A percentile compares a stretch with the other conserved stretches of the same genome.
Evolutionary conservation across 805 yeast genomes (phyloP).

Genomic region (Pichia gijzeniarum): DNA sequence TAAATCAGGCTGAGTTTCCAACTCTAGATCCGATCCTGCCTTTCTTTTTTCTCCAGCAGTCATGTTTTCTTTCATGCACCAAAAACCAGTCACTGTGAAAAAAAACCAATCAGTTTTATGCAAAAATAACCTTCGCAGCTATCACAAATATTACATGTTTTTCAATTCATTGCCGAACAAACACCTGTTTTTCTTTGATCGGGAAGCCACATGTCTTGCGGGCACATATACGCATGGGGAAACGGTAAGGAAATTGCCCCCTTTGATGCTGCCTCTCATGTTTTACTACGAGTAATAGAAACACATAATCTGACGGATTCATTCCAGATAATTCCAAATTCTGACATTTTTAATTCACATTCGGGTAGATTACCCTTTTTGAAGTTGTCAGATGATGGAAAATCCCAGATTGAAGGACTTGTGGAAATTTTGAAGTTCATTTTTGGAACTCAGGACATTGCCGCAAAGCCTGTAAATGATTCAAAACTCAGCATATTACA

Average conservation of each 20-base stretch:
- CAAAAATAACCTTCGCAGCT: too few relatives aligned
- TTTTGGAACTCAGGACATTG: background rate
- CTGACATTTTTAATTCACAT: conserved; percentile 49
- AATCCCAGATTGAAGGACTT: conserved; percentile 5
- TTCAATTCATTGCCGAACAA: too few relatives aligned
- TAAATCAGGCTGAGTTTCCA: background rate
- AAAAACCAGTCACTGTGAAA: background rate
- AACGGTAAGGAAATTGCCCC: conserved; percentile 31
- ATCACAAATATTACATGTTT: too few relatives aligned
- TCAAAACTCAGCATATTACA: background rate
- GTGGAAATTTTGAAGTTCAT: conserved; percentile 6
- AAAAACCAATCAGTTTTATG: background rate
- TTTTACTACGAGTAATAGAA: conserved; percentile 38
- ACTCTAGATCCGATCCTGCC: background rate
- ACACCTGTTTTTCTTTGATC: too few relatives aligned
- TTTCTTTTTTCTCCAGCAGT: background rate
- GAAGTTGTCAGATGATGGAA: conserved; percentile 22
- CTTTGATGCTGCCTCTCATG: conserved; percentile 48
- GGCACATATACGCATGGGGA: conserved; percentile 41
- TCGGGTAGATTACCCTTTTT: conserved; percentile 42
- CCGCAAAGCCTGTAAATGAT: background rate
- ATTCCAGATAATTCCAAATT: conserved; percentile 43
- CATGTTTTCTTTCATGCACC: background rate
- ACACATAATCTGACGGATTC: conserved; percentile 7
- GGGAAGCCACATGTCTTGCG: background rate